Conservation (phyloP, 1,139 yeast genomes). For the Taphrina pruni region DNA sequence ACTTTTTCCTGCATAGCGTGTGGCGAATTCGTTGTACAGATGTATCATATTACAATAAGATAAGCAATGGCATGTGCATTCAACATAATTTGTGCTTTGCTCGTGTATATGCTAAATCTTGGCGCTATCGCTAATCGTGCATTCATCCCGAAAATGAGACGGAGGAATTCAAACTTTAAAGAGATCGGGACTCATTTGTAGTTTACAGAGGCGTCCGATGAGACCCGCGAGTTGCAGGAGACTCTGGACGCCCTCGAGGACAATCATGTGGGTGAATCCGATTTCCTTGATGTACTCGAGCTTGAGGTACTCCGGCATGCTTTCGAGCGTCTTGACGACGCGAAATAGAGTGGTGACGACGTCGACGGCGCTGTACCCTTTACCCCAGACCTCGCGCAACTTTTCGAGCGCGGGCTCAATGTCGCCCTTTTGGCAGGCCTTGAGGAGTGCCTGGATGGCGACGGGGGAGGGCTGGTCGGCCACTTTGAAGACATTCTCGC, state of each 20-base stretch:
- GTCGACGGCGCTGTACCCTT: constrained; percentile 93
- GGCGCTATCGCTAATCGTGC: neutral
- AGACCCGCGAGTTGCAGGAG: constrained; percentile 85
- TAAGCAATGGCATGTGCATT: no score
- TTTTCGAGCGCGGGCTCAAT: constrained; percentile 73
- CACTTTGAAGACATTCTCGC: constrained; percentile 88
- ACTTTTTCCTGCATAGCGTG: no score
- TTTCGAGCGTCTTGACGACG: constrained; percentile 75
- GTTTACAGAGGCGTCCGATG: constrained; percentile 63
- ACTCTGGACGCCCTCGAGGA: constrained; percentile 89
- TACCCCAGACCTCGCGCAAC: constrained; percentile 75
- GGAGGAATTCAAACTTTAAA: constrained; percentile 23
- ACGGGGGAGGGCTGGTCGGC: constrained; percentile 97
- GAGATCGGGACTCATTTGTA: constrained; percentile 42
- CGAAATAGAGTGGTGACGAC: constrained; percentile 88
- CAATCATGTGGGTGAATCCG: constrained; percentile 61
- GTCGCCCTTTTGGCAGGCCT: constrained; percentile 59
- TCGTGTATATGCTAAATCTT: no score
- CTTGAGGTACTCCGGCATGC: constrained; percentile 66
- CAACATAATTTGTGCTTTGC: no score
- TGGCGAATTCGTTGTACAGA: no score
- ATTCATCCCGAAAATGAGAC: no score
- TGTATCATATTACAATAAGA: no score
- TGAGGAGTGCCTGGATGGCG: constrained; percentile 75
- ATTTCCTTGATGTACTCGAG: constrained; percentile 69